phyloP scores from a whole-genome alignment of 257 asterid genomes.

The Lantana camara region DNA sequence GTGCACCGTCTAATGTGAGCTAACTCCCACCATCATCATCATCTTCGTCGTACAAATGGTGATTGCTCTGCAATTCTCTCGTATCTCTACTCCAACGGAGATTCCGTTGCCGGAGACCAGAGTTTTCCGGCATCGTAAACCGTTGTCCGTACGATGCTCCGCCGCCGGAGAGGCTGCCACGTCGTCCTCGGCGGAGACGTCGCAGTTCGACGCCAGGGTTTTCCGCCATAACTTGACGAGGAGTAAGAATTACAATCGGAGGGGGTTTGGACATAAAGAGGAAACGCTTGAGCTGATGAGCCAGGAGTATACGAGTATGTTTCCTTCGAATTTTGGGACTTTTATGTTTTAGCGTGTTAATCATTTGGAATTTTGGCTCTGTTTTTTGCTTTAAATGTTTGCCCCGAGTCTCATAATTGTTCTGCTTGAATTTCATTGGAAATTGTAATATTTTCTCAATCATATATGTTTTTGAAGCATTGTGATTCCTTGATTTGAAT shows the following conservation, averaged over 20 bases:
- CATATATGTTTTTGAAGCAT: no score
- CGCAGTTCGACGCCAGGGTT: constrained; percentile 62
- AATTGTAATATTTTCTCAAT: no score
- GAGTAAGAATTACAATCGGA: constrained; percentile 68
- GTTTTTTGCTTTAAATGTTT: no score
- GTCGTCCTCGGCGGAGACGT: constrained; percentile 34
- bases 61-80: constrained; percentile 52
- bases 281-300: constrained; percentile 64
- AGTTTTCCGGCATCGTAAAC: constrained; percentile 38
- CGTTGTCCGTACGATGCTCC: constrained; percentile 50
- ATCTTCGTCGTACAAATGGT: constrained; percentile 40
- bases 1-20: constrained; percentile 22
- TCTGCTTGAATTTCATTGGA: no score
- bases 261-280: constrained; percentile 66
- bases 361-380: no score
- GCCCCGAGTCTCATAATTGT: no score
- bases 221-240: constrained; percentile 67
- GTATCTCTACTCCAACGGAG: constrained; percentile 41
- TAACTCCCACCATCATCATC: not conserved
- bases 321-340: not conserved
- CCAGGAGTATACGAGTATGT: constrained; percentile 69
- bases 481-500: not conserved
- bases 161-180: constrained; percentile 44
- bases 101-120: constrained; percentile 49
- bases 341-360: not conserved